phyloP scores from a whole-genome alignment of 768 basidiomycete genomes.

The Cystofilobasidium macerans region DNA sequence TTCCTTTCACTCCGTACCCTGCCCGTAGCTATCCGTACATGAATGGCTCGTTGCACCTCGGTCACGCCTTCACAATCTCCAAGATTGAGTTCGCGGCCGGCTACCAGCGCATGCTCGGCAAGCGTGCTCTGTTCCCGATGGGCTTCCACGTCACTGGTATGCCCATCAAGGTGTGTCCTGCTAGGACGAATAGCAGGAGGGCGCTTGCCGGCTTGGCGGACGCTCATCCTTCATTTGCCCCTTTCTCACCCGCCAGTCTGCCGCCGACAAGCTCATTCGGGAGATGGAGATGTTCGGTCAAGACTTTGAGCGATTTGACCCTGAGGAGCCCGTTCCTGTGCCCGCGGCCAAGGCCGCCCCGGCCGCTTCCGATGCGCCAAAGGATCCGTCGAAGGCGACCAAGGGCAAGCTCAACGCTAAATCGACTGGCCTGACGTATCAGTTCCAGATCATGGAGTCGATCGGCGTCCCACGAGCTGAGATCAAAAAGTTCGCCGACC shows the following conservation, averaged over 20 bases:
- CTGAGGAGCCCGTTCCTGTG: conserved; percentile 40
- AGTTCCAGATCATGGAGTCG: conserved; percentile 98
- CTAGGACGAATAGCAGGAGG: no score
- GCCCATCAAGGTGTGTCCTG: conserved; percentile 99
- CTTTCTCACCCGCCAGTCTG: conserved; percentile 51
- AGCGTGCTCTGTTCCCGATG: conserved; percentile 89
- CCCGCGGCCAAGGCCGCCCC: conserved; percentile 33
- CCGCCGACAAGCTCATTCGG: conserved; percentile 93
- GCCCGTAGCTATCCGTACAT: conserved; percentile 51
- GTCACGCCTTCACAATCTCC: conserved; percentile 94
- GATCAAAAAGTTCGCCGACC: conserved; percentile 93
- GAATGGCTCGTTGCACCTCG: conserved; percentile 94
- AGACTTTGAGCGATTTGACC: conserved; percentile 64
- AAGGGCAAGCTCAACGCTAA: conserved; percentile 93
- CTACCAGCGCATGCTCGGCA: conserved; percentile 88
- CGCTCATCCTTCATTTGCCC: background rate
- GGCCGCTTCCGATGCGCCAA: conserved; percentile 35
- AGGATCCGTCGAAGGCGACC: conserved; percentile 57
- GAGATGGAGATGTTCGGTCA: conserved; percentile 93
- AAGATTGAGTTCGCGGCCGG: conserved; percentile 96
- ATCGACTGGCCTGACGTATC: conserved; percentile 83
- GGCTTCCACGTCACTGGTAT: conserved; percentile 96
- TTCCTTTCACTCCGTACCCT: background rate
- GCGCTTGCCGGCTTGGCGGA: background rate
- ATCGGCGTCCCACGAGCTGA: conserved; percentile 70